Percentiles rank a stretch among this genome's conserved stretches.
These are phyloP conservation scores for Trametes villosa DNA, from an alignment of 768 basidiomycete species.

Conservation along the genomic window DNA sequence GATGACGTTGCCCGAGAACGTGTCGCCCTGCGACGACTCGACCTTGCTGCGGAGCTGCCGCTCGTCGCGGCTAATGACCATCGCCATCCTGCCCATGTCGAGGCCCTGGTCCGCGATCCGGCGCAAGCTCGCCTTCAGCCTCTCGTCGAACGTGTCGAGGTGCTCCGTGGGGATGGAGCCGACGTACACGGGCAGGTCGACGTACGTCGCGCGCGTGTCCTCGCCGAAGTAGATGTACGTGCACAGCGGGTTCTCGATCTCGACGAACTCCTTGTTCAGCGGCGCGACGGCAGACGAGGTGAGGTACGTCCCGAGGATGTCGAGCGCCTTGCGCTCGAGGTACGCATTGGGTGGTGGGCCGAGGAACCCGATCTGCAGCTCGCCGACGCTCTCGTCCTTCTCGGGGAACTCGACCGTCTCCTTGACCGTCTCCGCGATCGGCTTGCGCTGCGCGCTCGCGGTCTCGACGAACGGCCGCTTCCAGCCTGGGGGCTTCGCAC, in stretches of 20 bases:
- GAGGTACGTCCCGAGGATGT: slow-evolving; percentile 85
- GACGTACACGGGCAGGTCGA: slow-evolving; percentile 77
- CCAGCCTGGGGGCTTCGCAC: slow-evolving; percentile 79
- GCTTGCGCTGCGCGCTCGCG: slow-evolving; percentile 62
- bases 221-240: slow-evolving; percentile 87
- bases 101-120: slow-evolving; percentile 76
- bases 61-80: slow-evolving; percentile 86
- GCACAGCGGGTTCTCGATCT: slow-evolving; percentile 88
- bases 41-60: slow-evolving; percentile 88
- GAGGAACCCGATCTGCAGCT: slow-evolving; percentile 74
- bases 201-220: slow-evolving; percentile 70
- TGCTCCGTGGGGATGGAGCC: slow-evolving; percentile 84
- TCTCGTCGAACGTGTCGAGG: slow-evolving; percentile 71
- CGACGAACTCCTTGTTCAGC: slow-evolving; percentile 89
- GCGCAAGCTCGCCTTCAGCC: slow-evolving; percentile 68
- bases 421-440: slow-evolving; percentile 55
- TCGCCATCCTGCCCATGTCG: slow-evolving; percentile 88
- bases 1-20: slow-evolving; percentile 76
- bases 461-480: slow-evolving; percentile 95
- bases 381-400: slow-evolving; percentile 93
- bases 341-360: slow-evolving; percentile 78
- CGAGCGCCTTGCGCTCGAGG: slow-evolving; percentile 80
- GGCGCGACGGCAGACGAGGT: slow-evolving; percentile 84
- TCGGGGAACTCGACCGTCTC: slow-evolving; percentile 92
- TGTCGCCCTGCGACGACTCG: slow-evolving; percentile 82